Base-by-base conservation (phyloP, 352 stramenopile genomes). In the Phytophthora sp. region DNA sequence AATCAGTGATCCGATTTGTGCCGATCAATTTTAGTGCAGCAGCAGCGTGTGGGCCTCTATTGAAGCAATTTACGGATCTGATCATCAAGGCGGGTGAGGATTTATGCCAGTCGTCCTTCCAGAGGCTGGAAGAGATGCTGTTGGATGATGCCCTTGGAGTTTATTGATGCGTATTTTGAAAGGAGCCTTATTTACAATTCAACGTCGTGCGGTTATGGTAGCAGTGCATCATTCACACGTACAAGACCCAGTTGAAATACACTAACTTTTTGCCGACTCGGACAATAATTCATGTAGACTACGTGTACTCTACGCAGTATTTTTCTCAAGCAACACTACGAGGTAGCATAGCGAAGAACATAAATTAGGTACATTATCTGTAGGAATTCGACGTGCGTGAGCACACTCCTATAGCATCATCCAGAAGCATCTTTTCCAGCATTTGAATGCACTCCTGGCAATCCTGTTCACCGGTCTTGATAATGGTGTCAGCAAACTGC, bases 101-200 rank as follows among this genome's bases (percentile, higher is more conserved):
- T 35, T 45, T 61, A 1, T 75, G 61, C 21, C 34, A 49, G 23
- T 11, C 26, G 5, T 49, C 17, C 4, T n/a, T 62, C 4, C 18
- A 58, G 8, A 70, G 45, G 28, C 18, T 74, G 30, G 66, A 74
- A 34, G 31, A 67, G 10, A 21, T 49, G 5, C 34, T 74, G 13
- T 38, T 74, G 27, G 43, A 74, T 34, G 66, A 74, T 20, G 48
- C 60, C 1, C n/a, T 67, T 18, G 54, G 59, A 15, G 64, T 62
- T 9, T 67, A 34, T 12, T 70, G 20, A 55, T 6, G 28, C 28
- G n/a, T n/a, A n/a, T n/a, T n/a, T n/a, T n/a, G n/a, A n/a, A n/a
- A n/a, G n/a, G n/a, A n/a, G n/a, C n/a, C n/a, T n/a, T n/a, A n/a
- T n/a, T n/a, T n/a, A n/a, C n/a, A n/a, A n/a, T n/a, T n/a, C n/a